Percentiles rank a stretch among this genome's conserved stretches.
Evolutionary conservation across 495 filamentous ascomycete species (phyloP).

Genomic region (Hyaloscypha finlandica): DNA sequence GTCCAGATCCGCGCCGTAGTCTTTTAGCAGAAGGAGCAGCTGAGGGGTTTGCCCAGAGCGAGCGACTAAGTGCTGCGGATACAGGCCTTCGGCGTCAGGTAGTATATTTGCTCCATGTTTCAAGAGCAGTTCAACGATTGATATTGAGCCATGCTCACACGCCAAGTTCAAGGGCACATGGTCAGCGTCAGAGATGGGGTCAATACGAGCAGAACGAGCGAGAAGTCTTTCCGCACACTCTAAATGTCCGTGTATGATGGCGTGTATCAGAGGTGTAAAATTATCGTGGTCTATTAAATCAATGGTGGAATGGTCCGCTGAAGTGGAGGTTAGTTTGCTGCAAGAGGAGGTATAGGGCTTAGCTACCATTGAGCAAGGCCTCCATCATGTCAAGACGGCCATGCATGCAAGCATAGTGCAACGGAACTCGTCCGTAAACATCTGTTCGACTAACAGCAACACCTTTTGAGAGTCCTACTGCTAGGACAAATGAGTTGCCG

Average conservation of each 20-base stretch:
- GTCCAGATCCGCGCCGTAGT: slow-evolving; percentile 88
- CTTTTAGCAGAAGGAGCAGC: slow-evolving; percentile 74
- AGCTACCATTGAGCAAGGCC: slow-evolving; percentile 60
- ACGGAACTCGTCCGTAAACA: slow-evolving; percentile 89
- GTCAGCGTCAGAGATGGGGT: slow-evolving; percentile 80
- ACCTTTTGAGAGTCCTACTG: slow-evolving; percentile 65
- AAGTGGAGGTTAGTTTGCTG: not conserved
- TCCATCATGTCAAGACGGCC: slow-evolving; percentile 84
- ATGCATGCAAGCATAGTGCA: slow-evolving; percentile 97
- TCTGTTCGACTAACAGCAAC: slow-evolving; percentile 81
- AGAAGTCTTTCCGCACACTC: slow-evolving; percentile 78
- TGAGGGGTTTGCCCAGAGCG: slow-evolving; percentile 80
- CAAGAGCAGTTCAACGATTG: slow-evolving; percentile 81
- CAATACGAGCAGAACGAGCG: slow-evolving; percentile 69
- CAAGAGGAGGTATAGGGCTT: not conserved
- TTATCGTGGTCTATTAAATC: slow-evolving; percentile 92
- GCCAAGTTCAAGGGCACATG: slow-evolving; percentile 94
- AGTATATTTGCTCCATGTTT: slow-evolving; percentile 75
- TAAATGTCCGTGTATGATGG: slow-evolving; percentile 82
- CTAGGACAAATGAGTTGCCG: slow-evolving; percentile 73
- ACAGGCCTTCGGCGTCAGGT: slow-evolving; percentile 93
- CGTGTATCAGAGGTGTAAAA: slow-evolving; percentile 93
- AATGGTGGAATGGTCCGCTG: slow-evolving; percentile 62
- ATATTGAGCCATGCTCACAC: slow-evolving; percentile 84
- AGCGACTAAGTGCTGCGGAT: slow-evolving; percentile 96